Evolutionary conservation across 306 rosid genomes (phyloP), one percentile per base, ranked within the genome.

Genomic region (Acmispon strigosus): DNA sequence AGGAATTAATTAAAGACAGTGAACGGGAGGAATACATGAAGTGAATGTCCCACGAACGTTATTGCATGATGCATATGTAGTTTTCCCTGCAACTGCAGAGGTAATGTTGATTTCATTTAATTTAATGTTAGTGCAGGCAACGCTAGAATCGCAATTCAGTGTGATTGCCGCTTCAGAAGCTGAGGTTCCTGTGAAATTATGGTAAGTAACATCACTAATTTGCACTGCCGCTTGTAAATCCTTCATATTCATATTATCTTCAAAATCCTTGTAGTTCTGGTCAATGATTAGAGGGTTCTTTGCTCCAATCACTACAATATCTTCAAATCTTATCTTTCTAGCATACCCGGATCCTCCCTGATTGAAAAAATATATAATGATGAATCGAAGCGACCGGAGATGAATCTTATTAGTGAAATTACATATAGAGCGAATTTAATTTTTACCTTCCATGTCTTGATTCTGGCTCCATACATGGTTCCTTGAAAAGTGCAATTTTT

Each of bases 381-480:
- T 4, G 4, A 27, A 27, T 52, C 2, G 0, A 8, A 9, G 15
- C 0, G 3, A 22, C 3, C 1, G 3, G 1, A 3, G 32, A 2
- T 27, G 32, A 27, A 27, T 27, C 4, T n/a, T n/a, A n/a, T 27
- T 0, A 27, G 4, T 27, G 32, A 3, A 27, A 27, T 3, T n/a
- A n/a, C n/a, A n/a, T n/a, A n/a, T 27, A 27, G 32, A 27, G 32
- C 4, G 0, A 5, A n/a, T n/a, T n/a, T n/a, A n/a, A n/a, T n/a
- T n/a, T n/a, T n/a, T n/a, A 87, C 87, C 58, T 10, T 2, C 84
- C 84, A 76, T 69, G 92, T 85, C 83, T 84, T 87, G 76, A 87
- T 84, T 84, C 92, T 78, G 8, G 69, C 86, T 52, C 84, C 92
- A 84, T 84, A 82, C 50, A 41, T 13, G 8, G 84, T 76, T 32